Percentiles rank a stretch among this genome's conserved stretches.
phyloP scores from a whole-genome alignment of 768 basidiomycete genomes.

The Mycena chlorophos region DNA sequence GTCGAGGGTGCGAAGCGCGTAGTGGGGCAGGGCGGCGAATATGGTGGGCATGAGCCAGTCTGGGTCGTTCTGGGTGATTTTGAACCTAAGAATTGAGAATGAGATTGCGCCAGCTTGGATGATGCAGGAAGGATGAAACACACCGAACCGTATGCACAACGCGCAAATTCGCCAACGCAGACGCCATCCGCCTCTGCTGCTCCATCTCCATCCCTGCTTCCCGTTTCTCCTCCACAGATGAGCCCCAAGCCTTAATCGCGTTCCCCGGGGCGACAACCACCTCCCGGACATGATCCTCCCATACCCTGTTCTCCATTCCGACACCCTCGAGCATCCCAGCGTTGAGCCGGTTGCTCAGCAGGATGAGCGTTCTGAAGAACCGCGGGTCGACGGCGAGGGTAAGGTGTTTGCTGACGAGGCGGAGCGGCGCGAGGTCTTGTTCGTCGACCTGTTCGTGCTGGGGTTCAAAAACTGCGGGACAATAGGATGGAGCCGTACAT shows the following conservation, averaged over 20 bases:
- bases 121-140: not conserved
- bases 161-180: not conserved
- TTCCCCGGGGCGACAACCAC: not conserved
- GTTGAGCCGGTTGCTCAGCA: not conserved
- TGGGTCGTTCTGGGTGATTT: not conserved
- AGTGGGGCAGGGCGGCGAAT: not conserved
- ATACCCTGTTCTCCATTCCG: not conserved
- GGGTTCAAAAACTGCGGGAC: too few species aligned
- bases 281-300: not conserved
- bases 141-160: not conserved
- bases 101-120: not conserved
- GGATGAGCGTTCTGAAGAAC: not conserved
- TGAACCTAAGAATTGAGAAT: not conserved
- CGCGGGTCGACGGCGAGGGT: not conserved
- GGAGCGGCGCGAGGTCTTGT: not conserved
- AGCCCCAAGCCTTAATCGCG: not conserved
- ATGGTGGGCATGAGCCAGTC: not conserved
- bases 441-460: too few species aligned
- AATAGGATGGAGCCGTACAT: too few species aligned
- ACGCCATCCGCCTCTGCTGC: not conserved
- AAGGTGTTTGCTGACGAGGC: not conserved
- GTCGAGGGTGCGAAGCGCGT: not conserved
- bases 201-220: not conserved
- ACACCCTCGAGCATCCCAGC: not conserved
- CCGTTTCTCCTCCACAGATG: not conserved